phyloP scores from a whole-genome alignment of 2,329 filamentous ascomycete species.

The Ophiostoma novo-ulmi region DNA sequence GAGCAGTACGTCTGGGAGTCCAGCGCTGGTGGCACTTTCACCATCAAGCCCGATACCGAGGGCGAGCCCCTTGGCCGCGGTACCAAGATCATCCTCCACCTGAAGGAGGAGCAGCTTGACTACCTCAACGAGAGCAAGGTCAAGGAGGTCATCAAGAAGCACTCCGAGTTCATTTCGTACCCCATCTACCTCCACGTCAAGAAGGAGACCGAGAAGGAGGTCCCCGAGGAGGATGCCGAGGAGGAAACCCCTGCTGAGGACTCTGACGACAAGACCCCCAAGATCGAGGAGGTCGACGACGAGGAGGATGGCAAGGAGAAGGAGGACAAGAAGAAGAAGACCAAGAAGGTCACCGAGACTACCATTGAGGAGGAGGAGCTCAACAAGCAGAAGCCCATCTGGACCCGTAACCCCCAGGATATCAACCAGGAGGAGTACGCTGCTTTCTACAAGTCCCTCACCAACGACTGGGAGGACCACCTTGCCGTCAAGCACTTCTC shows the following conservation, averaged over 20 bases:
- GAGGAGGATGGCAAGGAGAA: slow-evolving; percentile 76
- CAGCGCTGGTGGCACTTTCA: slow-evolving; percentile 94
- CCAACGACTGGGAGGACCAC: slow-evolving; percentile 99
- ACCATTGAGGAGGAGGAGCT: slow-evolving; percentile 99
- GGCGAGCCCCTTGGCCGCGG: slow-evolving; percentile 87
- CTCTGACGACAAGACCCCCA: slow-evolving; percentile 88
- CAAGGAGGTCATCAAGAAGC: slow-evolving; percentile 99
- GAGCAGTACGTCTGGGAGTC: slow-evolving; percentile 99
- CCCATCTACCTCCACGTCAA: slow-evolving; percentile 99
- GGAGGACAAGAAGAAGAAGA: slow-evolving; percentile 85
- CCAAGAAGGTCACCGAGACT: slow-evolving; percentile 99
- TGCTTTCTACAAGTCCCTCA: slow-evolving; percentile 99
- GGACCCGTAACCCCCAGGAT: slow-evolving; percentile 95
- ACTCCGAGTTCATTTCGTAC: slow-evolving; percentile 99
- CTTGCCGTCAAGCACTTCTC: slow-evolving; percentile 99
- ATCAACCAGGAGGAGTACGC: slow-evolving; percentile 96
- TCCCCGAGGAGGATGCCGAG: slow-evolving; percentile 87
- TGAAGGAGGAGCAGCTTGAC: slow-evolving; percentile 98
- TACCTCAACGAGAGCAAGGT: slow-evolving; percentile 98
- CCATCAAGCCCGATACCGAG: slow-evolving; percentile 81
- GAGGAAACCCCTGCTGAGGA: slow-evolving; percentile 50
- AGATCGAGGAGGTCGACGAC: slow-evolving; percentile 87
- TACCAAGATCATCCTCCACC: slow-evolving; percentile 95
- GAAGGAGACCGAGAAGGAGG: slow-evolving; percentile 99
- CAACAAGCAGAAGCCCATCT: slow-evolving; percentile 99